Evolutionary conservation across 495 filamentous ascomycete species (phyloP).

Genomic region (Tuber indicum): DNA sequence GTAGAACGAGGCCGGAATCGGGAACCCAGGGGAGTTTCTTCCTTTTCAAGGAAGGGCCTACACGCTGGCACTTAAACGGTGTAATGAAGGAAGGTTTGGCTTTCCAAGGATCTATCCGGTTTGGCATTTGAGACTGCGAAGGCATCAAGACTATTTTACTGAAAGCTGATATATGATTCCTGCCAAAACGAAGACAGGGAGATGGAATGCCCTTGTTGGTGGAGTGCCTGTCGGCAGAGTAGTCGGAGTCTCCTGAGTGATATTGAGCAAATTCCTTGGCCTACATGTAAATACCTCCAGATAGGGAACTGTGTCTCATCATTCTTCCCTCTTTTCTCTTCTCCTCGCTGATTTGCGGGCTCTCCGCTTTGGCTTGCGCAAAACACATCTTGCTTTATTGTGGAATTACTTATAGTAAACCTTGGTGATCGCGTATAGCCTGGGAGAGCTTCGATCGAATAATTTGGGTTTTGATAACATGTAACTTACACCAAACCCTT

Average conservation of each 20-base stretch:
- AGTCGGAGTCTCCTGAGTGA: background rate
- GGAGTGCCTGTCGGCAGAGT: background rate
- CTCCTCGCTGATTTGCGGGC: background rate
- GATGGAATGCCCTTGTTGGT: background rate
- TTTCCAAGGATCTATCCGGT: background rate
- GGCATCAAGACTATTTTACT: background rate
- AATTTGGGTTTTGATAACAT: background rate
- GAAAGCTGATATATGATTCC: background rate
- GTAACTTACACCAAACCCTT: background rate
- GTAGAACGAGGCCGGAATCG: background rate
- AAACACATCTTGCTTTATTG: background rate
- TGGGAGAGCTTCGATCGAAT: background rate
- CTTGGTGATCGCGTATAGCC: background rate
- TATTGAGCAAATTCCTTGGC: background rate
- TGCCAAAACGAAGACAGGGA: background rate
- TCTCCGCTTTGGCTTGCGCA: background rate
- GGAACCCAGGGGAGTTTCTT: background rate
- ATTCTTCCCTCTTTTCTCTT: background rate
- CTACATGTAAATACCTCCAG: background rate
- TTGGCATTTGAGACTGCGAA: background rate
- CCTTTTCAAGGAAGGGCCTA: background rate
- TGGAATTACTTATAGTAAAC: background rate
- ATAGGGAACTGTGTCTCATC: background rate
- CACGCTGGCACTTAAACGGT: background rate
- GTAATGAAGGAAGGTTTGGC: background rate